A percentile compares a stretch with the other conserved stretches of the same genome.
Evolutionary conservation across 306 rosid species (phyloP).

Genomic region (Mimosa bimucronata): DNA sequence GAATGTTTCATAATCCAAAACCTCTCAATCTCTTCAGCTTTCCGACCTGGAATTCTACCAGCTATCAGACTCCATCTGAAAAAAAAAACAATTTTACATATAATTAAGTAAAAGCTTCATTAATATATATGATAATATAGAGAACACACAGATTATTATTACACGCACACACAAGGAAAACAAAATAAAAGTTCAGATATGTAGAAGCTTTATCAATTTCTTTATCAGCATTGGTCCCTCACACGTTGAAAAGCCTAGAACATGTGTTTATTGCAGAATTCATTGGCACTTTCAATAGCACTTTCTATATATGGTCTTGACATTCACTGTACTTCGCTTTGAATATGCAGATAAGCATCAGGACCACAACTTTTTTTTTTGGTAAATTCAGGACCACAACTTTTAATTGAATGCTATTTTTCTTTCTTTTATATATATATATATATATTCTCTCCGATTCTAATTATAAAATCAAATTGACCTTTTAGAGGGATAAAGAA

Average conservation of each 20-base stretch:
- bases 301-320: neutral
- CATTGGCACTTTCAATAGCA: neutral
- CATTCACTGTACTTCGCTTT: neutral
- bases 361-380: neutral
- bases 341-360: neutral
- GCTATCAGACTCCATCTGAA: conserved; percentile 16
- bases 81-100: neutral
- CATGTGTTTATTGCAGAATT: neutral
- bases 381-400: neutral
- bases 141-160: no score
- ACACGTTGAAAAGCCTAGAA: neutral
- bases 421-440: no score
- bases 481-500: no score
- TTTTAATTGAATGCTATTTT: neutral
- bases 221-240: neutral
- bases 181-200: neutral
- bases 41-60: conserved; percentile 6
- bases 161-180: neutral
- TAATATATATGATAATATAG: neutral
- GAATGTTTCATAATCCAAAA: conserved; percentile 22
- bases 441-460: no score
- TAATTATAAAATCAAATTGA: no score
- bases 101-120: neutral
- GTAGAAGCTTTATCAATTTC: neutral
- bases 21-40: conserved; percentile 25